Base-by-base conservation (phyloP, 2,329 filamentous ascomycete species). In the Grosmannia clavigera region DNA sequence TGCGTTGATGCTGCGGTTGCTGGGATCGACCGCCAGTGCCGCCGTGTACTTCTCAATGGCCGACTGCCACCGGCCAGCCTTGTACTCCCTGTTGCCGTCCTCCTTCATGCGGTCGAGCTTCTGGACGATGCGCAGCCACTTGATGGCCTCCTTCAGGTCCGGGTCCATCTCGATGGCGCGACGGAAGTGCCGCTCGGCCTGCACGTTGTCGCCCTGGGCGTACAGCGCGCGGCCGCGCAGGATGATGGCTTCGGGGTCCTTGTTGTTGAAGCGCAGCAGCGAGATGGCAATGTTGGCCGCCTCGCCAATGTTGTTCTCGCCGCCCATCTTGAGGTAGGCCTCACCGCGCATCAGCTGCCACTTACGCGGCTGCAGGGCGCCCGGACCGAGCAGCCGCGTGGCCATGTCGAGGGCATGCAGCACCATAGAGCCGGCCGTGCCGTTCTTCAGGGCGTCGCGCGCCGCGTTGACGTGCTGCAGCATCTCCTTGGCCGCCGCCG, bases 301-400 rank as follows among this genome's bases (percentile, higher is more conserved):
- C 72, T 96, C 92, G 40, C 91, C 92, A 9, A 96, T 78, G 12
- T 90, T 86, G 73, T 96, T 96, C 61, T 85, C 82, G 63, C 89
- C 91, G 62, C 88, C 90, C 86, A 97, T 95, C 76, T 92, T 92
- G 63, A 99, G 75, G 69, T 95, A 89, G 11, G 92, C 92, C 74
- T 96, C 90, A 61, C 90, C 92, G 43, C 90, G 85, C 85, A 99
- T 86, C 63, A 97, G 77, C 70, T 88, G 88, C 94, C 94, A 99
- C 74, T 94, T 94, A 70, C 92, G 84, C 46, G 94, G 94, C 74
- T 86, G 88, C 67, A 81, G 79, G 27, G 90, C 90, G n/a, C 83
- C 82, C 12, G 77, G 68, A 12, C 90, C 92, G 5, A 99, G 81
- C 3, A 86, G 81, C 68, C 86, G 86, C 70, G 94, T 90, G 10